Percentiles rank a stretch among this genome's conserved stretches.
Evolutionary conservation across 2,329 filamentous ascomycete genomes (phyloP).

Genomic region (Microdochium trichocladiopsis): DNA sequence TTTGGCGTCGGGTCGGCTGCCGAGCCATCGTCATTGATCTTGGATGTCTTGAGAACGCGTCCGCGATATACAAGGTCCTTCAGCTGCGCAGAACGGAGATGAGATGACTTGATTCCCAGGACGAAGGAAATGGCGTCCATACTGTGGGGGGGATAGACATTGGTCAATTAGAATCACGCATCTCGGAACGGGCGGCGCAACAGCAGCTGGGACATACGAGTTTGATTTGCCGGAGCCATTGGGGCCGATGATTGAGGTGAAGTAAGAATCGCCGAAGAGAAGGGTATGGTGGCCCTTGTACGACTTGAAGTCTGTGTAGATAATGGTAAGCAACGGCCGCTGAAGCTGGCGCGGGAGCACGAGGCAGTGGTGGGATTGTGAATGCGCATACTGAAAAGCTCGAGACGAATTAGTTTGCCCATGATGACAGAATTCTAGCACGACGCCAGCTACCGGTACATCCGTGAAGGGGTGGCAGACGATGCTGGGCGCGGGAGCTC

Average conservation of each 20-base stretch:
- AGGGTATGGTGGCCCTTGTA: constrained; percentile 96
- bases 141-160: constrained; percentile 37
- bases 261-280: constrained; percentile 95
- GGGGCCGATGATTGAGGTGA: constrained; percentile 97
- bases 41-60: constrained; percentile 83
- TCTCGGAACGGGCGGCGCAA: too few species aligned
- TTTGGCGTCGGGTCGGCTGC: constrained; percentile 51
- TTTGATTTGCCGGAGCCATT: constrained; percentile 99
- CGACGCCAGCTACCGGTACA: neutral
- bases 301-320: constrained; percentile 83
- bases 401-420: constrained; percentile 93
- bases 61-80: constrained; percentile 95
- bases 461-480: constrained; percentile 3
- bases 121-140: constrained; percentile 99
- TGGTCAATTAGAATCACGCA: too few species aligned
- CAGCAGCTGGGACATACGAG: constrained; percentile 65
- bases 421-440: constrained; percentile 44
- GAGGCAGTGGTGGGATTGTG: neutral
- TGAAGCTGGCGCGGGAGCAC: constrained; percentile 7
- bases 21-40: constrained; percentile 87
- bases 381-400: constrained; percentile 72
- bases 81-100: constrained; percentile 87
- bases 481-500: neutral
- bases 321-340: constrained; percentile 13
- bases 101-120: constrained; percentile 96